Conservation (phyloP, 1,284 basidiomycete species). For the Trametes pubescens region DNA sequence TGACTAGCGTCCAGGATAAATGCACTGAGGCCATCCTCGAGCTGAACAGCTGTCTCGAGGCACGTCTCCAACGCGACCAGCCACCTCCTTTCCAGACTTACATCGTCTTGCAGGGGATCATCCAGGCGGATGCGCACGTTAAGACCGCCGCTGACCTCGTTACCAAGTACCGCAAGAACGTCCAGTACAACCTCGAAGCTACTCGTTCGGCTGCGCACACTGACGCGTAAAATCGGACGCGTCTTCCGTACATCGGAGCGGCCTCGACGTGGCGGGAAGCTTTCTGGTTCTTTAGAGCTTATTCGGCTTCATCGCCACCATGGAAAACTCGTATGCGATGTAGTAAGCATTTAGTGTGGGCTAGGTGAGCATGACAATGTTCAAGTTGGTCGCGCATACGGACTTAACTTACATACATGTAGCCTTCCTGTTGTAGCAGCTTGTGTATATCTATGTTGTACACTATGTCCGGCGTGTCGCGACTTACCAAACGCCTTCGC, state of each 20-base stretch:
- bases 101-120: slow-evolving; percentile 63
- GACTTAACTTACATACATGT: no score
- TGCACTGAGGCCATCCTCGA: slow-evolving; percentile 85
- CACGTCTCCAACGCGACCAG: slow-evolving; percentile 41
- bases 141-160: slow-evolving; percentile 81
- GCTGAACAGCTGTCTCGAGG: slow-evolving; percentile 81
- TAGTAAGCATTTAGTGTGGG: not conserved
- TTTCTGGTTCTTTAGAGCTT: no score
- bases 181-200: slow-evolving; percentile 85
- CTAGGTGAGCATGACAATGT: not conserved
- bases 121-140: slow-evolving; percentile 74
- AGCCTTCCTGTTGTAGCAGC: no score
- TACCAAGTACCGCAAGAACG: slow-evolving; percentile 85
- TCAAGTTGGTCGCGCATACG: no score
- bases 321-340: no score
- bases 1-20: slow-evolving; percentile 60
- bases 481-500: not conserved
- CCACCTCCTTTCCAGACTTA: not conserved
- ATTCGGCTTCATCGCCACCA: no score
- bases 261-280: no score
- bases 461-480: not conserved
- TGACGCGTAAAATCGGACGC: not conserved
- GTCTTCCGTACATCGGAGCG: not conserved
- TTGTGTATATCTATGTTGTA: not conserved
- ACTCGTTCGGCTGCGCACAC: slow-evolving; percentile 42